Percentiles rank a stretch among this genome's conserved stretches.
Evolutionary conservation across 306 rosid genomes (phyloP).

Genomic region (Sophora flavescens): DNA sequence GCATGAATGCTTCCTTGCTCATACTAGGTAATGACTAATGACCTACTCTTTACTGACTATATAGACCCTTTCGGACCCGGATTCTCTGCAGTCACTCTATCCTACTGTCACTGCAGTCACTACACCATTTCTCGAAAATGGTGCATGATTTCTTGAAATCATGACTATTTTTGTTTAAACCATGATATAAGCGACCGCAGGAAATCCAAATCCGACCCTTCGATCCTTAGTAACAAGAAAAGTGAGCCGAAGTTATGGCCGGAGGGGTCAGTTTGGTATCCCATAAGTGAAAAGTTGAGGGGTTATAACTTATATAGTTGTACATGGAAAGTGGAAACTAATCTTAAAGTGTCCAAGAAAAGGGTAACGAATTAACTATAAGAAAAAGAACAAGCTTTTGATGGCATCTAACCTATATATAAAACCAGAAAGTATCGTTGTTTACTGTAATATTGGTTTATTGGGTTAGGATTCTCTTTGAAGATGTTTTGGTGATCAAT

Average conservation of each 20-base stretch:
- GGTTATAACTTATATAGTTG: background rate
- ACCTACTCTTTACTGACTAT: background rate
- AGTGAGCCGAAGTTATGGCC: background rate
- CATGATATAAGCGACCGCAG: too few relatives aligned
- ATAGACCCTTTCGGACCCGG: too few relatives aligned
- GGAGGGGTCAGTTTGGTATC: background rate
- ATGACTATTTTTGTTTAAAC: too few relatives aligned
- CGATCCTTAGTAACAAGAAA: background rate
- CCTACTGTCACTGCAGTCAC: too few relatives aligned
- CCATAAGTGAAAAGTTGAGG: slow-evolving; percentile 6
- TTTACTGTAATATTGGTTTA: background rate
- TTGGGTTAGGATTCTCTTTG: background rate
- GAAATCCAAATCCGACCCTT: too few relatives aligned
- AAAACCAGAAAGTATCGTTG: too few relatives aligned
- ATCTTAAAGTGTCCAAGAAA: background rate
- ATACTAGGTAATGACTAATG: slow-evolving; percentile 59
- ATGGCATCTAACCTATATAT: too few relatives aligned
- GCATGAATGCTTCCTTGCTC: slow-evolving; percentile 58
- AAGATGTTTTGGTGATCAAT: slow-evolving; percentile 5
- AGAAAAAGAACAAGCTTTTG: background rate
- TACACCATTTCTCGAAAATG: too few relatives aligned
- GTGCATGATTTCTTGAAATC: too few relatives aligned
- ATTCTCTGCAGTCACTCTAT: too few relatives aligned
- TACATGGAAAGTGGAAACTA: background rate
- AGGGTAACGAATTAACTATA: background rate